A percentile compares a stretch with the other conserved stretches of the same genome.
phyloP scores from a whole-genome alignment of 306 rosid species.

The Lupinus albus region DNA sequence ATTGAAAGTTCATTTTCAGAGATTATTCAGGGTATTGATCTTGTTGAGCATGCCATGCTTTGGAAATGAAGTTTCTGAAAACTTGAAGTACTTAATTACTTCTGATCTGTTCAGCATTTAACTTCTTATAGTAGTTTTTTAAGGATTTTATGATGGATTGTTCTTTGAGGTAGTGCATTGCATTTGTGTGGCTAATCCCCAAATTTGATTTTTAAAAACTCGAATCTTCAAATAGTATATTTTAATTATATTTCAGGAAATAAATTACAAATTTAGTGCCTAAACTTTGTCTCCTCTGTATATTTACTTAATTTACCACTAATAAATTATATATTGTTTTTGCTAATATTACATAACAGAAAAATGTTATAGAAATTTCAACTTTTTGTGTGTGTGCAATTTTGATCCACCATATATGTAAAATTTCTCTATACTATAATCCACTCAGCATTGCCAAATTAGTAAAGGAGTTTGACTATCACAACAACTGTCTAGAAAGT shows the following conservation, averaged over 20 bases:
- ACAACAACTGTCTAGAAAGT: not conserved
- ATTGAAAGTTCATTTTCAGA: not conserved
- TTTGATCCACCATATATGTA: not conserved
- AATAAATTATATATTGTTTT: not conserved
- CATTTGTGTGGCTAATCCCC: not conserved
- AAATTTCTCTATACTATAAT: not conserved
- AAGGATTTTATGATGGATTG: conserved; percentile 20
- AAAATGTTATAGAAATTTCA: not conserved
- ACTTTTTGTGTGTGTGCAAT: not conserved
- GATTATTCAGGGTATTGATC: not conserved
- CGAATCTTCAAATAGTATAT: conserved; percentile 4
- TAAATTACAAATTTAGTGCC: not conserved
- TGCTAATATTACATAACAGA: not conserved
- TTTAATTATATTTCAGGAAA: conserved; percentile 14
- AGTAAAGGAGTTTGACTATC: conserved; percentile 4
- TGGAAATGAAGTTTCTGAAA: conserved; percentile 10
- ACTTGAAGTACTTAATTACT: conserved; percentile 14
- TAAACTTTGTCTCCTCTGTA: not conserved
- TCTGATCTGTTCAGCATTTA: conserved; percentile 19
- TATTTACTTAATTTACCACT: conserved; percentile 1
- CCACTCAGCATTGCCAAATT: not conserved
- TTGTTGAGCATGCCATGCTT: conserved; percentile 18
- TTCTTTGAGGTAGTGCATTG: conserved; percentile 2
- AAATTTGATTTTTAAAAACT: conserved; percentile 1
- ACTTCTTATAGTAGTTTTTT: not conserved